These are phyloP conservation scores for Kodamaea sp. DNA, from an alignment of 1,139 yeast genomes.

Conservation along the genomic window DNA sequence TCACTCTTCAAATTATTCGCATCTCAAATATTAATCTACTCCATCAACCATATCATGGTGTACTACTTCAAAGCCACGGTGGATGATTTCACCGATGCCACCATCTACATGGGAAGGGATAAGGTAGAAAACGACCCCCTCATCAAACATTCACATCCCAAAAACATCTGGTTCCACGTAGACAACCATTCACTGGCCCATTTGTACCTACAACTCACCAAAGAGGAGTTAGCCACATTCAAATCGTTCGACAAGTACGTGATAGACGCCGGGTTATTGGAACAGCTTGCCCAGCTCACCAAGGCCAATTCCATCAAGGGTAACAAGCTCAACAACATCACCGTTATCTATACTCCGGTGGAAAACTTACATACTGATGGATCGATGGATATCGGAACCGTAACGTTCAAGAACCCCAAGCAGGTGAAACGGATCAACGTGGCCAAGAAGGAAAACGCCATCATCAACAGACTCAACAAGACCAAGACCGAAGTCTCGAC, in stretches of 20 bases:
- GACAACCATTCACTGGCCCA: constrained; percentile 83
- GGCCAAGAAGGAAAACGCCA: constrained; percentile 59
- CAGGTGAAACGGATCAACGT: constrained; percentile 57
- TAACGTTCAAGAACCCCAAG: constrained; percentile 62
- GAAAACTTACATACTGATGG: constrained; percentile 69
- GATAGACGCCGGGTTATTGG: constrained; percentile 53
- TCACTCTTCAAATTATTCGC: no score
- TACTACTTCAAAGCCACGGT: constrained; percentile 51
- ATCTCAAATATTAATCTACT: no score
- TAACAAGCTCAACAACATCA: constrained; percentile 67
- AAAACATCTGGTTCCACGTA: constrained; percentile 83
- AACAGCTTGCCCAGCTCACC: constrained; percentile 72
- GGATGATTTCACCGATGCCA: constrained; percentile 25
- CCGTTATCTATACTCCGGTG: constrained; percentile 78
- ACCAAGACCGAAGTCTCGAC: constrained; percentile 52
- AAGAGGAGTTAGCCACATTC: constrained; percentile 33
- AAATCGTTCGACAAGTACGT: constrained; percentile 33
- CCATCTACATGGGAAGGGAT: constrained; percentile 73
- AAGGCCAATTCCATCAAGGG: constrained; percentile 83
- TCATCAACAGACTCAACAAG: constrained; percentile 66
- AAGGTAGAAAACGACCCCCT: constrained; percentile 75
- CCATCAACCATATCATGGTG: no score
- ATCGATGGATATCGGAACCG: constrained; percentile 84
- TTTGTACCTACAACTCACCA: constrained; percentile 62
- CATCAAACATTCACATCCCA: constrained; percentile 67